These are phyloP conservation scores for Fonsecaea erecta DNA, from an alignment of 2,329 filamentous ascomycete genomes.

Conservation along the genomic window DNA sequence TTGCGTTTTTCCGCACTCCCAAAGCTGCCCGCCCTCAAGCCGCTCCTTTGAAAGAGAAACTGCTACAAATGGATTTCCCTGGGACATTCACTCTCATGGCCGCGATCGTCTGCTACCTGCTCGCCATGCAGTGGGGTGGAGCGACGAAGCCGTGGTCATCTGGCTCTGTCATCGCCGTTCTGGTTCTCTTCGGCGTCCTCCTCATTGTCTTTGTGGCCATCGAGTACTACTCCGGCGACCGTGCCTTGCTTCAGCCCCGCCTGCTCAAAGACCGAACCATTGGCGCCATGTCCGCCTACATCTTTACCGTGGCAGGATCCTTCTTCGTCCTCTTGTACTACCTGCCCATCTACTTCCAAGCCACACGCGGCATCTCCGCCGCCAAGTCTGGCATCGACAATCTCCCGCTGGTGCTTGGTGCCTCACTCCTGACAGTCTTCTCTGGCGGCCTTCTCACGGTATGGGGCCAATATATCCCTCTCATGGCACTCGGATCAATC, in stretches of 20 bases:
- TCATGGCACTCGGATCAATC: slow-evolving; percentile 38
- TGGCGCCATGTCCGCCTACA: slow-evolving; percentile 43
- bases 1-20: slow-evolving; percentile 41
- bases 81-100: slow-evolving; percentile 50
- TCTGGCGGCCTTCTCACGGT: slow-evolving; percentile 43
- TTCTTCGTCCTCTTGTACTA: slow-evolving; percentile 52
- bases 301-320: slow-evolving; percentile 44
- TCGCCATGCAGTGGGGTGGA: slow-evolving; percentile 55
- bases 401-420: slow-evolving; percentile 49
- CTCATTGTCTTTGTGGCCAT: slow-evolving; percentile 42
- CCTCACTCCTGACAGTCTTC: slow-evolving; percentile 42
- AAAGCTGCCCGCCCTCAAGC: slow-evolving; percentile 32
- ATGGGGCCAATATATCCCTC: slow-evolving; percentile 39
- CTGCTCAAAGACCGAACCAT: slow-evolving; percentile 48
- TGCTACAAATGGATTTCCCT: slow-evolving; percentile 52
- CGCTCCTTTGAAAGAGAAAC: slow-evolving; percentile 43
- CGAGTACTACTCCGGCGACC: slow-evolving; percentile 47
- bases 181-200: slow-evolving; percentile 52
- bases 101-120: slow-evolving; percentile 48
- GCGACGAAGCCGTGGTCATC: slow-evolving; percentile 44
- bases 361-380: slow-evolving; percentile 43
- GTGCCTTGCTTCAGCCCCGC: slow-evolving; percentile 46
- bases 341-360: slow-evolving; percentile 57
- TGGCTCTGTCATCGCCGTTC: slow-evolving; percentile 51
- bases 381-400: slow-evolving; percentile 49